A percentile compares a stretch with the other conserved stretches of the same genome.
phyloP scores from a whole-genome alignment of 169 alveolate genomes.

The Eimeria necatrix region DNA sequence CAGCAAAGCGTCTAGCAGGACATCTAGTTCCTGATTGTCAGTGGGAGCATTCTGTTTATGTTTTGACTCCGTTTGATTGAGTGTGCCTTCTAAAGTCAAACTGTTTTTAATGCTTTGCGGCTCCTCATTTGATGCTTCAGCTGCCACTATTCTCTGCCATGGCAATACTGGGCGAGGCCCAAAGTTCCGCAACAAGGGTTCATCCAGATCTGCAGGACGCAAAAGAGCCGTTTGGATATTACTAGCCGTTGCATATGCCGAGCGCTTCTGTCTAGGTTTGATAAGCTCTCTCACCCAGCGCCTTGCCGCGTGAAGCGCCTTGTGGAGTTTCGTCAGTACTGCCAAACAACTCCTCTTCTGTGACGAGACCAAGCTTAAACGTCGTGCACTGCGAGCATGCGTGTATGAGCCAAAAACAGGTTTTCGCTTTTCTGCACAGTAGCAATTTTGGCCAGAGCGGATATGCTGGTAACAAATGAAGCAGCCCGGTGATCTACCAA shows the following conservation, averaged over 20 bases:
- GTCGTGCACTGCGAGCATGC: no score
- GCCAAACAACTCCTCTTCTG: conserved; percentile 28
- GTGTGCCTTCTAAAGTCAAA: background rate
- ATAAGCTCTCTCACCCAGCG: no score
- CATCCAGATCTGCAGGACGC: background rate
- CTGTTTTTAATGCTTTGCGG: background rate
- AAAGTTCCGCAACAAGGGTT: background rate
- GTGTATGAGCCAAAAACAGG: no score
- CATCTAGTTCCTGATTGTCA: background rate
- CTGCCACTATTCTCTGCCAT: background rate
- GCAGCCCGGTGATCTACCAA: no score
- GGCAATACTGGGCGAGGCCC: conserved; percentile 20
- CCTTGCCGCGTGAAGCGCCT: no score
- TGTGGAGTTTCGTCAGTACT: no score
- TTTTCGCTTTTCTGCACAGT: no score
- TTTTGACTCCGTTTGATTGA: background rate
- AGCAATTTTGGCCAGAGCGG: no score
- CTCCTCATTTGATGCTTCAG: background rate
- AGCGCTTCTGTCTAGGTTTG: no score
- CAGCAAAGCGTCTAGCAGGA: conserved; percentile 38
- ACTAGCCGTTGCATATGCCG: no score
- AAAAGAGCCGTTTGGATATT: no score
- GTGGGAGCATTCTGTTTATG: background rate
- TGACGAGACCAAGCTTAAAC: background rate
- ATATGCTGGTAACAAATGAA: no score